Percentiles rank a stretch among this genome's conserved stretches.
Evolutionary conservation across 2,329 filamentous ascomycete genomes (phyloP).

Genomic region (Rugonectria rugulosa): DNA sequence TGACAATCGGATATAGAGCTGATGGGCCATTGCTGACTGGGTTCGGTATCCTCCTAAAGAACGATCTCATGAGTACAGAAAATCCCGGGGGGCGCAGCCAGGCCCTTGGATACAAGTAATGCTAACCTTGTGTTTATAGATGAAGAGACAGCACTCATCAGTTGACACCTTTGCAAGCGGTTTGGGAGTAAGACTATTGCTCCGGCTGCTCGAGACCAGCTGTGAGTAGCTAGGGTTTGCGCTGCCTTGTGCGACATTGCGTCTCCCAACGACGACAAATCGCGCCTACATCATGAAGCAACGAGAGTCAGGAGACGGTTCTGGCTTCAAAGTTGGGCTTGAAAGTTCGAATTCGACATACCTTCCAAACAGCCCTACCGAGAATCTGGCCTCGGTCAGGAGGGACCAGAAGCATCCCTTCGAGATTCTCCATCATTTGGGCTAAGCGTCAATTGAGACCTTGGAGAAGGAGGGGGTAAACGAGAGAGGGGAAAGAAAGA

Average conservation of each 20-base stretch:
- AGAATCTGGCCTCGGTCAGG: slow-evolving; percentile 60
- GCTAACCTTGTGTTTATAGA: slow-evolving; percentile 65
- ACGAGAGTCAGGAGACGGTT: slow-evolving; percentile 24
- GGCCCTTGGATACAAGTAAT: background rate
- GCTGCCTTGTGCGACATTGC: slow-evolving; percentile 40
- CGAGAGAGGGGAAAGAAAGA: background rate
- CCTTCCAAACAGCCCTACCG: slow-evolving; percentile 61
- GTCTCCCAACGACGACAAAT: slow-evolving; percentile 63
- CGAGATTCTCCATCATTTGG: slow-evolving; percentile 48
- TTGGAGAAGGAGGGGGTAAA: background rate
- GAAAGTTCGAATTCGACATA: slow-evolving; percentile 38
- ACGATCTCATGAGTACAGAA: slow-evolving; percentile 15
- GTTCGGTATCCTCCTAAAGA: slow-evolving; percentile 58
- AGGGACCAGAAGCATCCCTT: slow-evolving; percentile 58
- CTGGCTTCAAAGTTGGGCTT: background rate
- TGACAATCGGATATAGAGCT: slow-evolving; percentile 63
- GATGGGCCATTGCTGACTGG: slow-evolving; percentile 61
- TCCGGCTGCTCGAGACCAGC: slow-evolving; percentile 48
- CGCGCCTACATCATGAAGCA: slow-evolving; percentile 55
- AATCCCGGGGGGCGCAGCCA: background rate
- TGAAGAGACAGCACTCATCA: slow-evolving; percentile 58
- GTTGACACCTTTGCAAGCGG: slow-evolving; percentile 41
- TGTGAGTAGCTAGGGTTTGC: slow-evolving; percentile 50
- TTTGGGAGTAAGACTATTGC: slow-evolving; percentile 49
- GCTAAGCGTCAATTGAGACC: background rate